Percentiles rank a stretch among this genome's conserved stretches.
These are phyloP conservation scores for Blumeria graminis DNA, from an alignment of 2,329 filamentous ascomycete species.

Conservation along the genomic window DNA sequence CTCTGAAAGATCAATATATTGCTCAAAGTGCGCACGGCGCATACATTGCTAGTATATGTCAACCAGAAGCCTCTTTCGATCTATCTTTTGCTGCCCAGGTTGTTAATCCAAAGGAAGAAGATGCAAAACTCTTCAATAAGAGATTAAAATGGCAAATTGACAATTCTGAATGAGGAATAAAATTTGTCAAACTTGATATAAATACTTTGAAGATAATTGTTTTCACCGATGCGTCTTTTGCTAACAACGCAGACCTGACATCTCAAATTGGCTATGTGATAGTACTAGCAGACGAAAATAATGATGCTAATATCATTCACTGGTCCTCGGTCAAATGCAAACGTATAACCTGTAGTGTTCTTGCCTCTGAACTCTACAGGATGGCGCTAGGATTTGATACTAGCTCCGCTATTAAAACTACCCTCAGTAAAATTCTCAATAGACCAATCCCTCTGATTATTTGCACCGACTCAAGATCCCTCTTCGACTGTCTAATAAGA, in stretches of 20 bases:
- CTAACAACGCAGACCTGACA: slow-evolving; percentile 1
- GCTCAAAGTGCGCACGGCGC: not conserved
- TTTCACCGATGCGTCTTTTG: not conserved
- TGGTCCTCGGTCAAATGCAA: slow-evolving; percentile 2
- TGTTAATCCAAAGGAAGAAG: not conserved
- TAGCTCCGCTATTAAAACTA: not conserved
- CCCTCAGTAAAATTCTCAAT: not conserved
- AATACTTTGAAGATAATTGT: not conserved
- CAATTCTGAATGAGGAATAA: not conserved
- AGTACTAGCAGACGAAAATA: not conserved
- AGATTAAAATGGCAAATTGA: not conserved
- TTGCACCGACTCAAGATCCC: slow-evolving; percentile 1
- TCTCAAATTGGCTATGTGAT: slow-evolving; percentile 1
- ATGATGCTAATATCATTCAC: slow-evolving; percentile 2
- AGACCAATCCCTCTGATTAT: not conserved
- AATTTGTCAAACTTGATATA: not conserved
- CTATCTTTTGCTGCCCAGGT: not conserved
- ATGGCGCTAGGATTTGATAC: slow-evolving; percentile 4
- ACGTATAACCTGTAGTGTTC: slow-evolving; percentile 4
- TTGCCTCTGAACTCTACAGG: slow-evolving; percentile 4
- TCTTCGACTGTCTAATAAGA: slow-evolving; percentile 1
- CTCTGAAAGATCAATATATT: slow-evolving; percentile 1
- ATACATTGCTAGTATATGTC: not conserved
- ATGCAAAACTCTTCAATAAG: not conserved
- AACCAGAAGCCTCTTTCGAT: not conserved